phyloP scores from a whole-genome alignment of 768 basidiomycete genomes.

The Russula brevipes region DNA sequence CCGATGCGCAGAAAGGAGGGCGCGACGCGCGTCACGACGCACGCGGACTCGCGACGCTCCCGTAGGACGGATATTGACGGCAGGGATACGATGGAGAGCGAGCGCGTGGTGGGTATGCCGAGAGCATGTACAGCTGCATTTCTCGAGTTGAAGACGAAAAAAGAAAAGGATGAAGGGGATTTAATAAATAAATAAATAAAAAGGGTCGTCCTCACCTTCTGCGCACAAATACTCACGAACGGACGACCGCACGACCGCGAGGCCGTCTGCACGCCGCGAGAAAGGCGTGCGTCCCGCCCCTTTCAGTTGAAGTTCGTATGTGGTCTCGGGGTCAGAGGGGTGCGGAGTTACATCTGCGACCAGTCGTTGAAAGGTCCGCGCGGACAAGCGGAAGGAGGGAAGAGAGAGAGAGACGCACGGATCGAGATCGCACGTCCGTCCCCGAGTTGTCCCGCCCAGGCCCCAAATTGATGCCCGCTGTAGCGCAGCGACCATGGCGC shows the following conservation, averaged over 20 bases:
- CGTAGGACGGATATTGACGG: slow-evolving; percentile 70
- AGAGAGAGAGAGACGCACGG: slow-evolving; percentile 35
- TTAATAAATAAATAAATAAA: no score
- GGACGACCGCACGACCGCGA: slow-evolving; percentile 92
- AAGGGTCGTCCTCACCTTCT: slow-evolving; percentile 55
- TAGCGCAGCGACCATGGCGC: slow-evolving; percentile 84
- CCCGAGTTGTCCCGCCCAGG: slow-evolving; percentile 91
- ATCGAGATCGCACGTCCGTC: slow-evolving; percentile 95
- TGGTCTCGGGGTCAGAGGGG: slow-evolving; percentile 46
- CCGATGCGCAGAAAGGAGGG: slow-evolving; percentile 92
- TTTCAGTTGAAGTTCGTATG: slow-evolving; percentile 89
- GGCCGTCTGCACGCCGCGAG: slow-evolving; percentile 85
- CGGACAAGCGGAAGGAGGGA: not conserved
- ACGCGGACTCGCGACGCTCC: slow-evolving; percentile 67
- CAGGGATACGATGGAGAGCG: slow-evolving; percentile 72
- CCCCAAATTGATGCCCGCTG: slow-evolving; percentile 86
- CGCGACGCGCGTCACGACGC: slow-evolving; percentile 73
- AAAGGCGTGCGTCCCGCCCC: slow-evolving; percentile 94
- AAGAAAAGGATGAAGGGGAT: not conserved
- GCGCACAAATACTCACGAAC: slow-evolving; percentile 91
- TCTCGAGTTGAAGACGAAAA: not conserved
- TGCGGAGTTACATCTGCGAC: slow-evolving; percentile 70
- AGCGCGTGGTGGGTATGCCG: slow-evolving; percentile 81
- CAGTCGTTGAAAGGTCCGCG: not conserved
- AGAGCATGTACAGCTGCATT: slow-evolving; percentile 67